A percentile compares a stretch with the other conserved stretches of the same genome.
Evolutionary conservation across 257 asterid genomes (phyloP).

Genomic region (Gentiana macrophylla): DNA sequence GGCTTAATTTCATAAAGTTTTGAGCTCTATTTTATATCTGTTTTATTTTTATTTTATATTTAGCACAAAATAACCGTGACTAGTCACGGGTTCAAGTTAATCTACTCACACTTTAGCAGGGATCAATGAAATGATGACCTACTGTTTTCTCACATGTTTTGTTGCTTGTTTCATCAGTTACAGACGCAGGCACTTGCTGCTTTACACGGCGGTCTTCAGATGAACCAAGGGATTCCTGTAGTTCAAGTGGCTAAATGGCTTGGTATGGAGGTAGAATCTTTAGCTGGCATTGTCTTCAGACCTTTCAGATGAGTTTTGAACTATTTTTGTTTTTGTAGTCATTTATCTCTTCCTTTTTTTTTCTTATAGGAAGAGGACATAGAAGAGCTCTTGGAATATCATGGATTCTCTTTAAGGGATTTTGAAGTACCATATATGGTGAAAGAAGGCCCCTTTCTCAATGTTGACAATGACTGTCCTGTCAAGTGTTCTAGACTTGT

Average conservation of each 20-base stretch:
- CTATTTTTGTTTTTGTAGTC: constrained; percentile 5
- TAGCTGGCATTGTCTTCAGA: constrained; percentile 8
- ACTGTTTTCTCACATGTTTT: not conserved
- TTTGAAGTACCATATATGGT: constrained; percentile 97
- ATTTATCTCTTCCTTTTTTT: constrained; percentile 1
- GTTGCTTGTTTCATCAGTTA: constrained; percentile 46
- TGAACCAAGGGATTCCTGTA: constrained; percentile 86
- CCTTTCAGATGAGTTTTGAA: constrained; percentile 11
- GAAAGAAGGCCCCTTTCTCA: constrained; percentile 66
- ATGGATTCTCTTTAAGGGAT: constrained; percentile 74
- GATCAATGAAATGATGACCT: too few relatives aligned
- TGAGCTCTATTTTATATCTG: too few relatives aligned
- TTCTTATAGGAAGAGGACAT: constrained; percentile 73
- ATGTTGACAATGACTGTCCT: constrained; percentile 69
- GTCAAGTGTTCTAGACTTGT: constrained; percentile 84
- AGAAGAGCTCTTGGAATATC: constrained; percentile 60
- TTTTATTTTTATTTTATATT: too few relatives aligned
- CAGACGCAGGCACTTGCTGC: constrained; percentile 94
- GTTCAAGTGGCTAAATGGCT: constrained; percentile 78
- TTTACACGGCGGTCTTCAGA: constrained; percentile 82
- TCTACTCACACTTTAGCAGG: too few relatives aligned
- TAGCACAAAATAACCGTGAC: too few relatives aligned
- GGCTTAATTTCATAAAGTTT: too few relatives aligned
- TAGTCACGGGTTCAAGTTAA: too few relatives aligned
- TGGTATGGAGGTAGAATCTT: constrained; percentile 74